These are phyloP conservation scores for Boletus speciosus DNA, from an alignment of 768 basidiomycete genomes.

Conservation along the genomic window DNA sequence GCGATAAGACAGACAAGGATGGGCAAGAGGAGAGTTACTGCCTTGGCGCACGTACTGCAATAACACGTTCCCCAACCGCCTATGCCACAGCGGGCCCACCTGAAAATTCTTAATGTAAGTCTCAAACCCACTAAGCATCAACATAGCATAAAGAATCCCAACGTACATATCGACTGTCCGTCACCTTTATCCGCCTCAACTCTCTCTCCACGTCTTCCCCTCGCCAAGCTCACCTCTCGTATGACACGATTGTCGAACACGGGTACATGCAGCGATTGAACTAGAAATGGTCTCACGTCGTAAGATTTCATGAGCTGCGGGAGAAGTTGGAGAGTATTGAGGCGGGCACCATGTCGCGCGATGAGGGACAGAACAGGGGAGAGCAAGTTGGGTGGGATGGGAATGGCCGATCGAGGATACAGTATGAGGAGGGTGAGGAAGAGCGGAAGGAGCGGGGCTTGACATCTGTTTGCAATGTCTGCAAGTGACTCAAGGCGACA, in stretches of 20 bases:
- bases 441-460: conserved; percentile 53
- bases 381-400: conserved; percentile 54
- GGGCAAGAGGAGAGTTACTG: conserved; percentile 30
- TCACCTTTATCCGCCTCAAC: conserved; percentile 81
- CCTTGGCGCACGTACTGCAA: conserved; percentile 90
- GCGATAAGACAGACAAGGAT: background rate
- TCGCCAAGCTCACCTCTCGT: conserved; percentile 66
- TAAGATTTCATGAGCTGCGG: conserved; percentile 86
- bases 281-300: conserved; percentile 75
- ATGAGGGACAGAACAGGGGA: conserved; percentile 84
- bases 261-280: conserved; percentile 63
- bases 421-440: conserved; percentile 87
- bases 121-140: background rate
- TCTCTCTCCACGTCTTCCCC: conserved; percentile 70
- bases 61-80: conserved; percentile 90
- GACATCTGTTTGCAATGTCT: conserved; percentile 44
- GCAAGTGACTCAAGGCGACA: background rate
- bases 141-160: background rate
- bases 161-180: conserved; percentile 88
- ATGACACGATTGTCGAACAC: conserved; percentile 68
- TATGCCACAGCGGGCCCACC: conserved; percentile 92
- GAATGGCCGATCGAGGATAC: conserved; percentile 73
- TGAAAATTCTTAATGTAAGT: conserved; percentile 28
- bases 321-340: conserved; percentile 81
- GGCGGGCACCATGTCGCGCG: conserved; percentile 70